A percentile compares a stretch with the other conserved stretches of the same genome.
phyloP scores from a whole-genome alignment of 371 early-diverging fungal genomes.

The Mortierella sp. region DNA sequence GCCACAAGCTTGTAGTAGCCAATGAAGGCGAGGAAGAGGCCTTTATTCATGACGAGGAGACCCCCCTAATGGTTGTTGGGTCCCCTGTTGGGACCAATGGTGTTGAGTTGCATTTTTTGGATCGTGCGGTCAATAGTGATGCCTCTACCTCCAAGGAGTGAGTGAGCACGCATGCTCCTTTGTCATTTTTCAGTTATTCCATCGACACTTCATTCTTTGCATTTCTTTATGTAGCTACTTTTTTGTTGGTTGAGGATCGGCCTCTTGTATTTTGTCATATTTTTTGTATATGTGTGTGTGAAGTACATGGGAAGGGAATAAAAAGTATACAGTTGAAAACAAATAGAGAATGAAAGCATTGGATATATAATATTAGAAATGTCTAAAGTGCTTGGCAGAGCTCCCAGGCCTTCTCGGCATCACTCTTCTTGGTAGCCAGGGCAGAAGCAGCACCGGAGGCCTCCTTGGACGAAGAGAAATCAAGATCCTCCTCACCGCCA shows the following conservation, averaged over 20 bases:
- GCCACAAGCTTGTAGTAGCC: constrained; percentile 47
- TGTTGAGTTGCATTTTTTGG: constrained; percentile 19
- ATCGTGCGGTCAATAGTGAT: neutral
- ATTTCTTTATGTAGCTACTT: neutral
- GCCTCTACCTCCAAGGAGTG: neutral
- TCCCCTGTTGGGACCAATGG: constrained; percentile 23
- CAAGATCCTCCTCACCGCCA: constrained; percentile 38
- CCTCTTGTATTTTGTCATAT: neutral
- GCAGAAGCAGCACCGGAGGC: neutral
- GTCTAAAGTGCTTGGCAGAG: constrained; percentile 40
- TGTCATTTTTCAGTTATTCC: neutral
- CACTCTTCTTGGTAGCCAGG: constrained; percentile 39
- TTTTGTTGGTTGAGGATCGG: neutral
- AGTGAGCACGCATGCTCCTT: neutral
- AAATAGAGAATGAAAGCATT: neutral
- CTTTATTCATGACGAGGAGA: constrained; percentile 36
- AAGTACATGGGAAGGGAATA: constrained; percentile 12
- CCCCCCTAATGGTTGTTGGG: constrained; percentile 43
- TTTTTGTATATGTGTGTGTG: neutral
- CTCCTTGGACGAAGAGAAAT: neutral
- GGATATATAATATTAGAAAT: neutral
- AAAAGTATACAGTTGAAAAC: neutral
- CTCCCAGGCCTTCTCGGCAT: constrained; percentile 56
- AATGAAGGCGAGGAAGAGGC: constrained; percentile 27
- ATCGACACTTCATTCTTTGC: neutral